Evolutionary conservation across 257 asterid species (phyloP).

Genomic region (Solanum piurae): DNA sequence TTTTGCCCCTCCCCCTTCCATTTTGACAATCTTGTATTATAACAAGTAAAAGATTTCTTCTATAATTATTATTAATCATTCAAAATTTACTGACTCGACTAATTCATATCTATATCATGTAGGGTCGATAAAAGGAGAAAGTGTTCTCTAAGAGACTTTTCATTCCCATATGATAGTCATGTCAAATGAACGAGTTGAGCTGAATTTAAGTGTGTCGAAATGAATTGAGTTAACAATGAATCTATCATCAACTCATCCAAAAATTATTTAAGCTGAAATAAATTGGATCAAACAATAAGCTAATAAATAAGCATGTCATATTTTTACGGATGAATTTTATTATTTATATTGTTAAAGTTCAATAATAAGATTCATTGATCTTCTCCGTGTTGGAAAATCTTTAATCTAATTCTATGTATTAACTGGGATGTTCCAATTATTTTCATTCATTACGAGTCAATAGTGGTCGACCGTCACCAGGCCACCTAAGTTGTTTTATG

Average conservation of each 20-base stretch:
- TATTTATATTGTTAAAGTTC: not conserved
- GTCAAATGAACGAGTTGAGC: not conserved
- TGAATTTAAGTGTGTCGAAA: not conserved
- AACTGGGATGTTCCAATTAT: not conserved
- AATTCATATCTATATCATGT: not conserved
- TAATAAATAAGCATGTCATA: not conserved
- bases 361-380: not conserved
- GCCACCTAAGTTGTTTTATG: not conserved
- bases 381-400: not conserved
- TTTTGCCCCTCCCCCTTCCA: not conserved
- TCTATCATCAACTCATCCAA: not conserved
- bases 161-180: not conserved
- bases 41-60: not conserved
- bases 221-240: not conserved
- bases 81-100: fast-evolving
- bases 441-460: not conserved
- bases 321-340: not conserved
- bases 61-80: not conserved
- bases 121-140: not conserved
- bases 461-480: not conserved
- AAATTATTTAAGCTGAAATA: not conserved
- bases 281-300: not conserved
- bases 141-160: not conserved
- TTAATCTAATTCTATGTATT: not conserved
- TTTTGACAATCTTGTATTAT: not conserved